Evolutionary conservation across 805 yeast species (phyloP), one percentile per base, ranked within the genome.

Genomic region (Myxozyma mucilagina): DNA sequence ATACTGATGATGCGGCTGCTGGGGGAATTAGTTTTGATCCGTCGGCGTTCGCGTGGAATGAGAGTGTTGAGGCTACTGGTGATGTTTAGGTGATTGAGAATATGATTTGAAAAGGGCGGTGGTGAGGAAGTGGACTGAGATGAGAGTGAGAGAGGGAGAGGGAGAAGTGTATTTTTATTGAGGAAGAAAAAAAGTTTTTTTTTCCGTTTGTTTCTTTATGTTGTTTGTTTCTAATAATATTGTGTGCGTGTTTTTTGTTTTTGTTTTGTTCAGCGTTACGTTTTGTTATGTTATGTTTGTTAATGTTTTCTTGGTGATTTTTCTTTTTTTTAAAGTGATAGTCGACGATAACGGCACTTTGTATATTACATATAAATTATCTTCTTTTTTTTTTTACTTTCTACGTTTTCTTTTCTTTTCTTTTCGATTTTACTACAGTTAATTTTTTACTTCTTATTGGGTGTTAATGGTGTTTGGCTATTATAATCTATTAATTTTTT

Each of bases 31-130:
- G 42, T 20, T 65, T 65, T 42, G 68, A 65, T 49, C 48, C 67
- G 6, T 36, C 66, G 18, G 54, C 60, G 41, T 65, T 65, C 35
- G 59, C 55, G 29, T 65, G 68, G 68, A 57, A 59, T 24, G 68
- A 65, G 38, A 65, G 68, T 41, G 68, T 65, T 36, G 68, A 65
- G 47, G 68, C 68, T 7, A 56, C 68, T 14, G 65, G 67, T 14
- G 68, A 65, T n/a, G 65, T 65, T 41, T 65, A 45, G 38, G 11
- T 31, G n/a, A n/a, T n/a, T n/a, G n/a, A n/a, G n/a, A n/a, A n/a
- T n/a, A n/a, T n/a, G n/a, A n/a, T n/a, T n/a, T n/a, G n/a, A n/a
- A n/a, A n/a, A n/a, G n/a, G n/a, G n/a, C n/a, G n/a, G n/a, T n/a
- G n/a, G n/a, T n/a, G n/a, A 36, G 49, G 4, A 34, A 32, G 18